Evolutionary conservation across 257 asterid species (phyloP), one percentile per base, ranked within the genome.

Genomic region (Solanum chilense): DNA sequence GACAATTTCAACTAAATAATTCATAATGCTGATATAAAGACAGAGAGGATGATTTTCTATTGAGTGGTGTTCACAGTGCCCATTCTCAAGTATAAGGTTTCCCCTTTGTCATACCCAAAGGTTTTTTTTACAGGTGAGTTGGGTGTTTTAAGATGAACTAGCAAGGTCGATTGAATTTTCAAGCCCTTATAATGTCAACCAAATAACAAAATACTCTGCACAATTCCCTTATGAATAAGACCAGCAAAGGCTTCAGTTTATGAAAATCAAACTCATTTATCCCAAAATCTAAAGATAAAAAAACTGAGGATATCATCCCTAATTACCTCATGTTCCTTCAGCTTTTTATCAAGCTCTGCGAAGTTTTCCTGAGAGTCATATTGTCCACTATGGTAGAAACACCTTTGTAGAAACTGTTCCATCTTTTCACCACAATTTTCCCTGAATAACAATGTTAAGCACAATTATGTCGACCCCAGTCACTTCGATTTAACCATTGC

Each of bases 381-480:
- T 90, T 94, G 95, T 71, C 99, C 99, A 70, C 95, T 91, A 86
- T 97, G 97, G 92, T 97, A 97, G 91, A 95, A 97, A 84, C 99
- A 97, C 89, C 98, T 92, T 11, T 91, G 82, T 29, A 97, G 92
- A 91, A 97, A 97, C 89, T 97, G 92, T 80, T 97, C 98, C 95
- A 97, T 97, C 92, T 95, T 97, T 90, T 95, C 99, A 66, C 93
- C 92, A 84, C 99, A 97, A 87, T 95, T 97, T 90, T 94, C 99
- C 92, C 99, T 97, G 92, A 83, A 87, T 37, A 85, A 78, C 23
- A 88, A 83, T 69, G 83, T 14, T 73, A 75, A 86, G 33, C 85
- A 49, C 69, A 16, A 80, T 29, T 47, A 76, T 3, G 18, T 29
- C 69, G 20, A 11, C 11, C 69, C 83, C 16, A 29, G 18, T 47